A percentile compares a stretch with the other conserved stretches of the same genome.
Evolutionary conservation across 805 yeast genomes (phyloP).

Genomic region (Hemisphaericaspora nanyangensis): DNA sequence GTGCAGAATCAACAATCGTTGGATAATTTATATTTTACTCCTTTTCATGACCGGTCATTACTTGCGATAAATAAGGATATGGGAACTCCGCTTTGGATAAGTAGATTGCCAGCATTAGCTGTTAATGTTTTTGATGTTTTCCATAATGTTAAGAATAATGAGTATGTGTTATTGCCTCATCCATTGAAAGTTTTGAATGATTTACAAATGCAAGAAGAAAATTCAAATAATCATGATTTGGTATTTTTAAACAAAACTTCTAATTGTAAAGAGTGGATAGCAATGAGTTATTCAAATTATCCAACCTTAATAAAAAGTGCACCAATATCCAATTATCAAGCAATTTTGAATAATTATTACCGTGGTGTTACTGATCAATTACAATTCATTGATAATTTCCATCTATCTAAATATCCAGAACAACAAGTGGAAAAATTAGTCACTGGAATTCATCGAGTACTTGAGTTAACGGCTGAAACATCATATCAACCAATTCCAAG

Average conservation of each 20-base stretch:
- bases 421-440: constrained; percentile 23
- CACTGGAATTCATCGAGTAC: constrained; percentile 35
- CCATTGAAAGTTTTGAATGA: constrained; percentile 48
- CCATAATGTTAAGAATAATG: constrained; percentile 16
- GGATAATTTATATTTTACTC: constrained; percentile 77
- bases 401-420: constrained; percentile 11
- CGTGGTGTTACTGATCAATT: constrained; percentile 10
- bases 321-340: constrained; percentile 63
- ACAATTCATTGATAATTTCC: constrained; percentile 15
- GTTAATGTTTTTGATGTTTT: constrained; percentile 79
- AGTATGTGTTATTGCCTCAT: constrained; percentile 62
- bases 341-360: constrained; percentile 21
- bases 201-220: constrained; percentile 21
- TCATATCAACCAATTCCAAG: constrained; percentile 34
- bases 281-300: constrained; percentile 71
- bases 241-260: constrained; percentile 70
- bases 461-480: constrained; percentile 24
- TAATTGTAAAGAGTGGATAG: constrained; percentile 72
- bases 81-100: constrained; percentile 79
- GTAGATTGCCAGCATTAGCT: constrained; percentile 65
- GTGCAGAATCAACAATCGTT: constrained; percentile 44
- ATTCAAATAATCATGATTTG: constrained; percentile 21
- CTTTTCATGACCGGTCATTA: constrained; percentile 76
- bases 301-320: constrained; percentile 83
- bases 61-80: constrained; percentile 67